Conservation (phyloP, 352 stramenopile species). For the Phytophthora colocasiae region DNA sequence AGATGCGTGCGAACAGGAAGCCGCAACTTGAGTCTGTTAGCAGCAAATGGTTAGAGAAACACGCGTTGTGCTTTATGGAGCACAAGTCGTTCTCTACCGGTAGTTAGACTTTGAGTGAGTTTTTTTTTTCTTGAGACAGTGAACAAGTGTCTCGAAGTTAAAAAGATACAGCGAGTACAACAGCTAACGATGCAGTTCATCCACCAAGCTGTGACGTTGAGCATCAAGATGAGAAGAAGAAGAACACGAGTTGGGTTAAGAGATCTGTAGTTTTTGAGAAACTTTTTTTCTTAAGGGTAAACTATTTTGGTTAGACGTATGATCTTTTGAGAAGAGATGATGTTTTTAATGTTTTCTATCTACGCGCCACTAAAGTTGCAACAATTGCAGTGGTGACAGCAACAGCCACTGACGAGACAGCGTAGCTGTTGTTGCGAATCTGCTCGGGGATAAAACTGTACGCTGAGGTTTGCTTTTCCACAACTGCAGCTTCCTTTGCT, state of each 20-base stretch:
- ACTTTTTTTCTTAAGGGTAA: background rate
- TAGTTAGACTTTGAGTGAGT: background rate
- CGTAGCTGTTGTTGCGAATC: slow-evolving; percentile 40
- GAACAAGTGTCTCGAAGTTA: slow-evolving; percentile 13
- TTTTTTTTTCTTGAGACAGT: slow-evolving; percentile 20
- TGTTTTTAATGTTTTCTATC: slow-evolving; percentile 14
- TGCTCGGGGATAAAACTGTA: slow-evolving; percentile 33
- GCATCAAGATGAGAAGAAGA: background rate
- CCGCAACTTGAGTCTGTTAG: slow-evolving; percentile 8
- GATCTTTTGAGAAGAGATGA: background rate
- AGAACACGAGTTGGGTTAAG: background rate
- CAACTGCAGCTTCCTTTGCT: slow-evolving; percentile 26
- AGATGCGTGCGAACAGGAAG: slow-evolving; percentile 21
- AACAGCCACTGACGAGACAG: slow-evolving; percentile 35
- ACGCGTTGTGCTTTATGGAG: slow-evolving; percentile 36
- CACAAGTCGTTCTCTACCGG: slow-evolving; percentile 11
- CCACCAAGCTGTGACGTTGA: slow-evolving; percentile 4
- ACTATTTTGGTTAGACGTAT: slow-evolving; percentile 4
- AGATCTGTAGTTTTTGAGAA: background rate
- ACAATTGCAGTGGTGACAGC: slow-evolving; percentile 34
- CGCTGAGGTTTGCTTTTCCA: slow-evolving; percentile 17
- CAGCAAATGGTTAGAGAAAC: slow-evolving; percentile 27
- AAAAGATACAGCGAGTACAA: slow-evolving; percentile 12
- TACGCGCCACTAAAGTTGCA: slow-evolving; percentile 36
- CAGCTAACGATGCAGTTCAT: slow-evolving; percentile 1